Percentiles rank a stretch among this genome's conserved stretches.
Evolutionary conservation across 225 moss, liverwort and hornwort genomes (phyloP).

Genomic region (Pseudoscleropodium purum): DNA sequence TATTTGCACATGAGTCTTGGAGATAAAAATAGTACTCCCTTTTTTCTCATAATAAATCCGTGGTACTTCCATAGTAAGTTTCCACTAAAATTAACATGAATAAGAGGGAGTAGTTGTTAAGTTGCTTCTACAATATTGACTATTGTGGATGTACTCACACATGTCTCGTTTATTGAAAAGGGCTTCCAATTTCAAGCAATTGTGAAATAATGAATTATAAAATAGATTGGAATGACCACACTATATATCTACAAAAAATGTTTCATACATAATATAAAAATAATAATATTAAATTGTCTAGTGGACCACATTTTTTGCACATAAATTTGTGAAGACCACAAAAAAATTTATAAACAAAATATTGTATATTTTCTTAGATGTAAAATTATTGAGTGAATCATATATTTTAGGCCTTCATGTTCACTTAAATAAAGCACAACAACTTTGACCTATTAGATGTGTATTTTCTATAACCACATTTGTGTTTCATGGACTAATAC

Average conservation of each 20-base stretch:
- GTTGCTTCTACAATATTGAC: neutral
- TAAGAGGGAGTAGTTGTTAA: neutral
- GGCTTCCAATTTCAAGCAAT: neutral
- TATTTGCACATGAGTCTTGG: accelerated
- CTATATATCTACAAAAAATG: neutral
- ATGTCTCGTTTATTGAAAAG: neutral
- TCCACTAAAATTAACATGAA: accelerated
- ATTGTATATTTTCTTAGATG: neutral
- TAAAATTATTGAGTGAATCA: neutral
- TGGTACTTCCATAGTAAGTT: accelerated
- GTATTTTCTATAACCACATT: neutral
- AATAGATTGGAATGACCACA: too few species aligned
- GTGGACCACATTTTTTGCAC: too few species aligned
- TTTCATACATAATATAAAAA: accelerated
- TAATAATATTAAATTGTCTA: too few species aligned
- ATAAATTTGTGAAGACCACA: neutral
- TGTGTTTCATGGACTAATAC: neutral
- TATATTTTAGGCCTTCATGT: too few species aligned
- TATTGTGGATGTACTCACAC: neutral
- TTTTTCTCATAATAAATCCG: neutral
- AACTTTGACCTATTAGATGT: neutral
- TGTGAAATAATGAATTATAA: neutral
- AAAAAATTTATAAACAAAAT: neutral
- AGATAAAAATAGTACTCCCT: accelerated
- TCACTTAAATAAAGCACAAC: neutral